Base-by-base conservation (phyloP, 1,284 basidiomycete genomes). In the Vanrija humicola region DNA sequence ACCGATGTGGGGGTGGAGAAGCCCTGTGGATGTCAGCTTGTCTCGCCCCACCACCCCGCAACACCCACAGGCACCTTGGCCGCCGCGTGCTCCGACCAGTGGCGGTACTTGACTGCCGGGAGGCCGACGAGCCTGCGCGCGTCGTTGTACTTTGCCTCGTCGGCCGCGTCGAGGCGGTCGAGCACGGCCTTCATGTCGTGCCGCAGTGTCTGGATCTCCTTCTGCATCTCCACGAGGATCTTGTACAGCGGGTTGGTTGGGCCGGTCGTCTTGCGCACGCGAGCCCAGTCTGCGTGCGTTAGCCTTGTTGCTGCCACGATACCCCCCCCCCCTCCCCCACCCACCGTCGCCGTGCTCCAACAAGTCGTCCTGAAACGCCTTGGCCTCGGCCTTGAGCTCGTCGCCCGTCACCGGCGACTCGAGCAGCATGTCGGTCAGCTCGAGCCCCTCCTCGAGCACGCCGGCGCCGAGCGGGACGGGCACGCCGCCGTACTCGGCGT, bases 111-210 rank as follows among this genome's bases (percentile, higher is more conserved):
- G n/a, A 47, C 43, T 6, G 59, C 50, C 9, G 59, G 59, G 15
- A 61, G 50, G 40, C 55, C 55, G 25, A 61, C 44, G 10, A 61
- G 44, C 39, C 56, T 48, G 25, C 59, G 50, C 14, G 59, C 59
- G 45, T 57, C 52, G 55, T 61, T 61, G 45, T 57, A 47, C 34
- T 55, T 52, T 40, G 59, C 59, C 50, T 61, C 55, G 45, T 61
- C 59, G 53, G 48, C 44, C 0, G 50, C 39, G 45, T 57, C 53
- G 16, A 61, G 53, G n/a, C 59, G 55, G 29, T 21, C 26, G 16
- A 48, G 46, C 8, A 55, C 55, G 15, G 15, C 6, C 16, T 50
- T 49, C 43, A 61, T 53, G 29, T 39, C 44, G 46, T 52, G 47
- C 38, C 59, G 59, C 12, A 61, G 55, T 19, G 40, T 44, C 45